These are phyloP conservation scores for Sporothrix dimorphospora DNA, from an alignment of 2,329 filamentous ascomycete genomes.

Conservation along the genomic window DNA sequence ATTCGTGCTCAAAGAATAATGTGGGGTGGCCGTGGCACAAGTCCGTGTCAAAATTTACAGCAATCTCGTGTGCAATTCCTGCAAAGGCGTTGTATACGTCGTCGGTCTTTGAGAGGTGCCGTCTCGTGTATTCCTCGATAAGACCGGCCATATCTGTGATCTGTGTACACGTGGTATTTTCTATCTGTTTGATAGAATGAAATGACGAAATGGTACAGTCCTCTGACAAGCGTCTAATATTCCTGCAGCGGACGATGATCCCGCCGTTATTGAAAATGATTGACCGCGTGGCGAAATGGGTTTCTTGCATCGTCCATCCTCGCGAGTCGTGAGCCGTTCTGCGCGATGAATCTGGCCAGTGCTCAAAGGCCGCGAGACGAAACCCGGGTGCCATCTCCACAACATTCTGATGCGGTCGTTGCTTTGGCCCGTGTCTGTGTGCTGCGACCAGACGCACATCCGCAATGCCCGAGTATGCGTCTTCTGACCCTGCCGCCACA, in stretches of 20 bases:
- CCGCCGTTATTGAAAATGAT: not conserved
- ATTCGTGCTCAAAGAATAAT: not conserved
- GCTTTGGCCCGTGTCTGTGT: not conserved
- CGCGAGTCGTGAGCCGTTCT: not conserved
- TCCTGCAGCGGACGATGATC: not conserved
- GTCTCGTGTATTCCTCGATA: not conserved
- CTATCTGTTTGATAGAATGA: too few relatives aligned
- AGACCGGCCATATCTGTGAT: too few relatives aligned
- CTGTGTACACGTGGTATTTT: too few relatives aligned
- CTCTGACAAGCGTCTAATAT: not conserved
- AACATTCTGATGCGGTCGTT: not conserved
- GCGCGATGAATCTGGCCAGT: too few relatives aligned
- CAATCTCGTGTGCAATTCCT: not conserved
- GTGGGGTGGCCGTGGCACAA: constrained; percentile 1
- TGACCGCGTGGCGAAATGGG: not conserved
- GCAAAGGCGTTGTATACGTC: constrained; percentile 6
- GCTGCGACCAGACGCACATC: not conserved
- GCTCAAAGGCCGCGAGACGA: not conserved
- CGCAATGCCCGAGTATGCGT: not conserved
- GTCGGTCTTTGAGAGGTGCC: not conserved
- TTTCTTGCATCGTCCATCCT: constrained; percentile 9
- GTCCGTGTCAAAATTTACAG: not conserved
- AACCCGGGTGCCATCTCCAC: not conserved
- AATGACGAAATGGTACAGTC: too few relatives aligned
- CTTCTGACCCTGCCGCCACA: not conserved